Evolutionary conservation across 495 filamentous ascomycete species (phyloP).

Genomic region (Aspergillus heteromorphus): DNA sequence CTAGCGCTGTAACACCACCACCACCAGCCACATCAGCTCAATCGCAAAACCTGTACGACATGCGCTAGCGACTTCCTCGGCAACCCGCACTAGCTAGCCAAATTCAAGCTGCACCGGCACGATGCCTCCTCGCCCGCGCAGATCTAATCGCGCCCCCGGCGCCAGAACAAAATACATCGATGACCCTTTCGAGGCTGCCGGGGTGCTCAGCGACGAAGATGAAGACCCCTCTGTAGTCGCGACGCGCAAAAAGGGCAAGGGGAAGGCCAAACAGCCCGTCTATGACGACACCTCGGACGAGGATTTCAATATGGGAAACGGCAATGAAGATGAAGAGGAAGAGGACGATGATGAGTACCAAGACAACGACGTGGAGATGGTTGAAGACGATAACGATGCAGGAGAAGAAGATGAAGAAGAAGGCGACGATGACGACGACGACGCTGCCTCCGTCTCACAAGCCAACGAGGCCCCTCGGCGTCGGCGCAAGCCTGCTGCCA

Average conservation of each 20-base stretch:
- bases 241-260: conserved; percentile 17
- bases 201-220: conserved; percentile 28
- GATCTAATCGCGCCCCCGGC: conserved; percentile 33
- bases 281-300: conserved; percentile 23
- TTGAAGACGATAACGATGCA: conserved; percentile 9
- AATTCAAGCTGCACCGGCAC: too few species aligned
- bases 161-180: conserved; percentile 29
- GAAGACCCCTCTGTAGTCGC: not conserved
- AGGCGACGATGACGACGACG: conserved; percentile 3
- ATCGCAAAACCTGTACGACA: not conserved
- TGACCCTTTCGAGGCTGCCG: conserved; percentile 30
- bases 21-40: too few species aligned
- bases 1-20: too few species aligned
- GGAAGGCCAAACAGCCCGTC: not conserved
- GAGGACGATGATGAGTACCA: conserved; percentile 16
- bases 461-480: not conserved
- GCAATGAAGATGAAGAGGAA: conserved; percentile 11
- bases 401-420: conserved; percentile 11
- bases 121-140: conserved; percentile 32
- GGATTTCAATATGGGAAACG: conserved; percentile 18
- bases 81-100: not conserved
- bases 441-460: conserved; percentile 14
- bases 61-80: not conserved
- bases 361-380: conserved; percentile 13
- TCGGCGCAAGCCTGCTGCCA: not conserved